Percentiles rank a stretch among this genome's conserved stretches.
These are phyloP conservation scores for Diaporthe humulicola DNA, from an alignment of 2,329 filamentous ascomycete genomes.

Conservation along the genomic window DNA sequence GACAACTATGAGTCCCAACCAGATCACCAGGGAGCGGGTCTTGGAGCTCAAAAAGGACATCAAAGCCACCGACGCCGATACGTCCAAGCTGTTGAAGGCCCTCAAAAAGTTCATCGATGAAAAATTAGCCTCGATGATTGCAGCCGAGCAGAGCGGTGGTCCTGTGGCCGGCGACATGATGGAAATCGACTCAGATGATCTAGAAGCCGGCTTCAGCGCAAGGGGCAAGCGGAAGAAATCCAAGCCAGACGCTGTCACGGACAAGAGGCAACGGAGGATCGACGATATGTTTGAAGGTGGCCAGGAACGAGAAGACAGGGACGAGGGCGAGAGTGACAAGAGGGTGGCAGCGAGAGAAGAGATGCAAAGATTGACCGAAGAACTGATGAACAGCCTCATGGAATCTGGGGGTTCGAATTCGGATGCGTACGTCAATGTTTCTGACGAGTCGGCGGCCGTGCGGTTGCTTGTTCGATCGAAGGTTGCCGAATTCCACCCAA, in stretches of 20 bases:
- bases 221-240: conserved; percentile 68
- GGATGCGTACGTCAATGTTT: conserved; percentile 70
- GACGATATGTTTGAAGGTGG: conserved; percentile 72
- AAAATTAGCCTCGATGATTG: conserved; percentile 80
- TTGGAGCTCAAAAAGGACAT: conserved; percentile 71
- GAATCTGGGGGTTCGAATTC: conserved; percentile 67
- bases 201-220: conserved; percentile 71
- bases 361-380: conserved; percentile 72
- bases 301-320: conserved; percentile 44
- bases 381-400: conserved; percentile 70
- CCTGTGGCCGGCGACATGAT: conserved; percentile 83
- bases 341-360: conserved; percentile 65
- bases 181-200: conserved; percentile 71
- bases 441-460: conserved; percentile 72
- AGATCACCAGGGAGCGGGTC: conserved; percentile 74
- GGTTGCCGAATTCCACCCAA: conserved; percentile 75
- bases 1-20: conserved; percentile 69
- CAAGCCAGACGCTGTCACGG: conserved; percentile 52
- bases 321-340: conserved; percentile 56
- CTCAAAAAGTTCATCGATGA: conserved; percentile 80
- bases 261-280: conserved; percentile 70
- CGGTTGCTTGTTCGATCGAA: conserved; percentile 75
- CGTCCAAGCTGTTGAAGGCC: conserved; percentile 70
- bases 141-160: conserved; percentile 85
- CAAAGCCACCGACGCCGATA: conserved; percentile 71